Conservation (phyloP, 805 yeast species). For the Candida yuanshanica region DNA sequence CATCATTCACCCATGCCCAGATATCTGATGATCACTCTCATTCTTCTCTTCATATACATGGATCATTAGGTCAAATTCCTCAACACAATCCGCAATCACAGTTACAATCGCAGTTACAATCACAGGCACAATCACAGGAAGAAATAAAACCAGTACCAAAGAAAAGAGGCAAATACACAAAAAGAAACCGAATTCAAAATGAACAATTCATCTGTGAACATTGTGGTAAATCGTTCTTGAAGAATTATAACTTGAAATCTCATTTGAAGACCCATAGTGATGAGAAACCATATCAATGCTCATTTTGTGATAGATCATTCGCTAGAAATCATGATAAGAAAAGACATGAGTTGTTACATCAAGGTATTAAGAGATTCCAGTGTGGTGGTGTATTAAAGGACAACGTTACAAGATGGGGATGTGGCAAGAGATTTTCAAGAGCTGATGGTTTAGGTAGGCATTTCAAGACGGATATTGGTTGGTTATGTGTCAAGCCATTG, state of each 20-base stretch:
- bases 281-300: slow-evolving; percentile 66
- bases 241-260: slow-evolving; percentile 76
- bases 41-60: too few species aligned
- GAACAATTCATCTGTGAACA: slow-evolving; percentile 45
- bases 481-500: slow-evolving; percentile 60
- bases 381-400: slow-evolving; percentile 59
- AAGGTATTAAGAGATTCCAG: slow-evolving; percentile 63
- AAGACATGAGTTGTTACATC: slow-evolving; percentile 71
- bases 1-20: not conserved
- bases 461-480: slow-evolving; percentile 70
- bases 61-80: too few species aligned
- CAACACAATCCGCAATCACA: too few species aligned
- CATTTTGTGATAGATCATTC: slow-evolving; percentile 59
- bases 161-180: slow-evolving; percentile 9
- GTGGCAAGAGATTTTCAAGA: slow-evolving; percentile 67
- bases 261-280: slow-evolving; percentile 74
- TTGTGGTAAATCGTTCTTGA: slow-evolving; percentile 69
- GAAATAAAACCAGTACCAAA: slow-evolving; percentile 6
- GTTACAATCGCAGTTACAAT: not conserved
- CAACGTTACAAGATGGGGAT: slow-evolving; percentile 63
- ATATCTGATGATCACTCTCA: not conserved
- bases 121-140: slow-evolving; percentile 1
- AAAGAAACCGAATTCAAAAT: not conserved
- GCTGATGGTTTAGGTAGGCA: slow-evolving; percentile 76
- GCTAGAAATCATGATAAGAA: slow-evolving; percentile 75